Evolutionary conservation across 148 eudicot species (phyloP), one percentile per base, ranked within the genome.

Genomic region (Nepenthes mirabilis): DNA sequence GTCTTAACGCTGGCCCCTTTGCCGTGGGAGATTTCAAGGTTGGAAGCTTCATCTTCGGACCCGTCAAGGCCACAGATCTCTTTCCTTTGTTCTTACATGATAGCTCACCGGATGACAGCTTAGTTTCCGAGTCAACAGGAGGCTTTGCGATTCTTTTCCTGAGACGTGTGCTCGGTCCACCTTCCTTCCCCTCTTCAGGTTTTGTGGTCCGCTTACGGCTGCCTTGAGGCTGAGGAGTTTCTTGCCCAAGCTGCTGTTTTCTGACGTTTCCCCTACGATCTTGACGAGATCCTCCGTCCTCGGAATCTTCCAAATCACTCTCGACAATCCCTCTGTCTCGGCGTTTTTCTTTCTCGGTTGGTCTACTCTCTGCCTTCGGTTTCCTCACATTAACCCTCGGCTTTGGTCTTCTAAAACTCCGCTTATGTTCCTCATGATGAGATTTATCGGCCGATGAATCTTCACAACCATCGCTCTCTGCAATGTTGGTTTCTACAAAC

Each of bases 91-190:
- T 14, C 45, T 62, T 68, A 43, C 40, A 61, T 12, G 58, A 67
- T 60, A 49, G 94, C 74, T 70, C 79, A 63, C 67, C 82, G 11
- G 58, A 43, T 3, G 61, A 55, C 32, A 77, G 59, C 40, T 80
- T 79, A 13, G 69, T 58, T 70, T 76, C 80, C 6, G 56, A 58
- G 37, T 78, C 75, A 43, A 66, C 71, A 47, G 70, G 34, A 36
- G 80, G 73, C 77, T 80, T 84, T 33, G 63, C 12, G 57, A 68
- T 65, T 70, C 86, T 77, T 72, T 74, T 88, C 63, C 99, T 77
- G 34, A 86, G 80, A 34, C 96, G 88, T 11, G 91, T 75, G 74
- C 91, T 82, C 5, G 96, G 95, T 62, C 91, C 91, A 11, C 82
- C 85, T 47, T 77, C 90, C 51, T 43, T 33, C 70, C 79, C 87